Evolutionary conservation across 108 stramenopile species (phyloP).

Genomic region (Nitzschia inconspicua): DNA sequence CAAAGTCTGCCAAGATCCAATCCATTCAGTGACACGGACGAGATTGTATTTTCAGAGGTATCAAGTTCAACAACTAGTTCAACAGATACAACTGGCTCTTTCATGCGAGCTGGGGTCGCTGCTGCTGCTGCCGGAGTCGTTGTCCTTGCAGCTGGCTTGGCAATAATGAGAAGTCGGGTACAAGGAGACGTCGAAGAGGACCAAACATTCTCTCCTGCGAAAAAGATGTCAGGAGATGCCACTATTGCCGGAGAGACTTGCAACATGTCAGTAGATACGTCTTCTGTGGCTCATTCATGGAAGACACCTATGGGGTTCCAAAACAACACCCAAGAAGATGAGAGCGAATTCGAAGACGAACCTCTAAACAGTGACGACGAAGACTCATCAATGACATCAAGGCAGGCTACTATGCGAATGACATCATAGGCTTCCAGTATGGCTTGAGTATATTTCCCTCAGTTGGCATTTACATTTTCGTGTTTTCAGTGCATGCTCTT

Average conservation of each 20-base stretch:
- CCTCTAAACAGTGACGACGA: slow-evolving; percentile 23
- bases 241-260: slow-evolving; percentile 27
- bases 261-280: slow-evolving; percentile 6
- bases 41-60: not conserved
- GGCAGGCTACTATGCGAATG: too few species aligned
- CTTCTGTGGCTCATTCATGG: slow-evolving; percentile 2
- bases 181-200: not conserved
- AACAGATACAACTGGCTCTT: too few species aligned
- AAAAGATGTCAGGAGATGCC: slow-evolving; percentile 7
- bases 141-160: slow-evolving; percentile 25
- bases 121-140: slow-evolving; percentile 35
- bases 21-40: slow-evolving; percentile 16
- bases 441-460: not conserved
- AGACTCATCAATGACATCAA: slow-evolving; percentile 1
- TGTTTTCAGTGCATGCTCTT: not conserved
- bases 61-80: not conserved
- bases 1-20: slow-evolving; percentile 21
- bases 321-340: not conserved
- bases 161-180: slow-evolving; percentile 4
- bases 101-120: slow-evolving; percentile 10
- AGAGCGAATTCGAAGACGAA: slow-evolving; percentile 26
- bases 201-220: not conserved
- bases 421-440: not conserved
- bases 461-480: not conserved
- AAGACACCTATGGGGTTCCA: slow-evolving; percentile 3